A percentile compares a stretch with the other conserved stretches of the same genome.
These are phyloP conservation scores for Scedosporium minutisporum DNA, from an alignment of 2,329 filamentous ascomycete genomes.

Conservation along the genomic window DNA sequence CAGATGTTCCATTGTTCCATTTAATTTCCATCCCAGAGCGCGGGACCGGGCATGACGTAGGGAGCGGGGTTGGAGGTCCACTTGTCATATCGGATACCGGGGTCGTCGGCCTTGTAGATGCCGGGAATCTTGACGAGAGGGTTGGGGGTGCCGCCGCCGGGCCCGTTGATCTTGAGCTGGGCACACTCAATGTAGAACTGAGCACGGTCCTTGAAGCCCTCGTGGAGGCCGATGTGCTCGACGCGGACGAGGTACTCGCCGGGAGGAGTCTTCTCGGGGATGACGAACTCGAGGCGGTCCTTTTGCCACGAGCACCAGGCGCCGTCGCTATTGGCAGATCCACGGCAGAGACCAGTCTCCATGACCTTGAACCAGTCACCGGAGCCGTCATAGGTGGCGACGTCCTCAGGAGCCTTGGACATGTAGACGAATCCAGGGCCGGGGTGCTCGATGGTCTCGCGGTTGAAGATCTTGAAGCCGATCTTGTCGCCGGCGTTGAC, in stretches of 20 bases:
- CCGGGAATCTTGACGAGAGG: constrained; percentile 32
- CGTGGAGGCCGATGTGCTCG: constrained; percentile 38
- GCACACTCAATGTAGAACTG: constrained; percentile 33
- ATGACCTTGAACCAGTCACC: constrained; percentile 32
- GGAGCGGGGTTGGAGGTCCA: constrained; percentile 7
- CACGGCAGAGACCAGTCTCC: constrained; percentile 20
- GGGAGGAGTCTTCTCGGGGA: constrained; percentile 27
- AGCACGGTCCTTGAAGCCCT: constrained; percentile 8
- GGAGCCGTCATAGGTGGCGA: constrained; percentile 33
- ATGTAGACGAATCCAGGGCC: constrained; percentile 32
- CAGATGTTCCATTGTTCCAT: neutral
- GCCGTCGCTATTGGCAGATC: constrained; percentile 13
- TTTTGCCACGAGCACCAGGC: constrained; percentile 25
- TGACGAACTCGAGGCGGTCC: constrained; percentile 30
- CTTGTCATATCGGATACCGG: constrained; percentile 11
- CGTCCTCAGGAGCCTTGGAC: constrained; percentile 31
- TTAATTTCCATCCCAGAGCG: constrained; percentile 8
- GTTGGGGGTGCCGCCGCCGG: constrained; percentile 23
- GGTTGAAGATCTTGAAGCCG: constrained; percentile 39
- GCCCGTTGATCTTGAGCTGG: constrained; percentile 29
- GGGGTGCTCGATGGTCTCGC: constrained; percentile 36
- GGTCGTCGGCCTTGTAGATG: constrained; percentile 14
- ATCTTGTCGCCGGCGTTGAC: constrained; percentile 40
- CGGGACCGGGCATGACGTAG: constrained; percentile 10
- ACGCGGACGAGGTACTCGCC: constrained; percentile 35